Conservation (phyloP, 371 early-diverging fungal species). For the Capniomyces stellatus region DNA sequence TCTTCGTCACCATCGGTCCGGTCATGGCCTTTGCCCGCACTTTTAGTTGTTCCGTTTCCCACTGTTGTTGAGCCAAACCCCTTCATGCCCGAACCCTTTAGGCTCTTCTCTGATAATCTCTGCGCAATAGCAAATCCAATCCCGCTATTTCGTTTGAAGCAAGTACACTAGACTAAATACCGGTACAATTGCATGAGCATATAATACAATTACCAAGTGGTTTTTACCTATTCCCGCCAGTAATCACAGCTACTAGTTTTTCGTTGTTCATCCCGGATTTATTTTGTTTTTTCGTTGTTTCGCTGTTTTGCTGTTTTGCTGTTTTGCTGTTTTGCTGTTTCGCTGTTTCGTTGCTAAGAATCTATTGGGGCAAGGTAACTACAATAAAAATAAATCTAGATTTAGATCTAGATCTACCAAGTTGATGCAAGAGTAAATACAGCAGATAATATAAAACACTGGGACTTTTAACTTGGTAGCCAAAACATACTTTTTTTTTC, state of each 20-base stretch:
- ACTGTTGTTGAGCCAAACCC: not conserved
- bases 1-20: not conserved
- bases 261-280: too few species aligned
- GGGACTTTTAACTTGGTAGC: too few species aligned
- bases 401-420: too few species aligned
- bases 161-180: not conserved
- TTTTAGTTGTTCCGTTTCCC: not conserved
- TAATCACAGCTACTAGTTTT: conserved; percentile 15
- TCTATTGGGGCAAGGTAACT: too few species aligned
- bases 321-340: too few species aligned
- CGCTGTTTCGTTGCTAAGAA: too few species aligned
- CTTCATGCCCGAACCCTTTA: not conserved
- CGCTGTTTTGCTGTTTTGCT: too few species aligned
- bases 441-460: too few species aligned
- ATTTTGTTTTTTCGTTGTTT: too few species aligned
- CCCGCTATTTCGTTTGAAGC: conserved; percentile 27
- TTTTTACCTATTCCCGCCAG: conserved; percentile 22
- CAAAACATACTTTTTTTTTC: too few species aligned
- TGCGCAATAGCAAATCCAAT: conserved; percentile 56
- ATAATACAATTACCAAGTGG: not conserved
- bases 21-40: not conserved
- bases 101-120: conserved; percentile 22
- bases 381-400: too few species aligned
- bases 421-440: too few species aligned
- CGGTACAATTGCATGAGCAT: not conserved